A percentile compares a stretch with the other conserved stretches of the same genome.
These are phyloP conservation scores for Pyricularia sp. DNA, from an alignment of 2,329 filamentous ascomycete genomes.

Conservation along the genomic window DNA sequence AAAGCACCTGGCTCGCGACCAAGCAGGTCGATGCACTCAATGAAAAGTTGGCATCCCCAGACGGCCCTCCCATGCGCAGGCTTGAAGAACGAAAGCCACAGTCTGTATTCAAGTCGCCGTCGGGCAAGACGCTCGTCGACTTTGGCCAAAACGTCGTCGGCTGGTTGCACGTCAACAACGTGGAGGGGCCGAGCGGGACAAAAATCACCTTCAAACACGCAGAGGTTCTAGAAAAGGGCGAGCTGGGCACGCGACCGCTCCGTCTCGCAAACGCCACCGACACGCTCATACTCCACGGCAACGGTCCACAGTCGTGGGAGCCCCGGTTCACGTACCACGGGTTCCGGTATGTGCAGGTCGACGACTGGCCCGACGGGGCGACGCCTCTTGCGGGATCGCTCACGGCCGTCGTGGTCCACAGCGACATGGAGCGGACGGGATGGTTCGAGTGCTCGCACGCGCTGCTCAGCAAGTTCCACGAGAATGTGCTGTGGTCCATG, in stretches of 20 bases:
- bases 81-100: constrained; percentile 19
- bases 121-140: constrained; percentile 39
- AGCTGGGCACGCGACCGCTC: constrained; percentile 31
- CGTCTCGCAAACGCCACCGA: constrained; percentile 32
- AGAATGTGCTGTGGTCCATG: constrained; percentile 48
- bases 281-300: constrained; percentile 20
- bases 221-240: constrained; percentile 42
- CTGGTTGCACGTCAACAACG: constrained; percentile 27
- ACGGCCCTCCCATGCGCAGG: constrained; percentile 33
- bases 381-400: constrained; percentile 10
- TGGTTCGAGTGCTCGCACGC: constrained; percentile 41
- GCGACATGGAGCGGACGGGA: constrained; percentile 40
- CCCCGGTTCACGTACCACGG: constrained; percentile 43
- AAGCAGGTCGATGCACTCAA: constrained; percentile 20
- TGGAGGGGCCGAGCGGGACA: constrained; percentile 20
- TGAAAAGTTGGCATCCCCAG: constrained; percentile 26
- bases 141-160: constrained; percentile 52
- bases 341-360: constrained; percentile 40
- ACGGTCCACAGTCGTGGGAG: constrained; percentile 22
- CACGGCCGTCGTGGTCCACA: constrained; percentile 31
- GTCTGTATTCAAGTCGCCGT: constrained; percentile 20
- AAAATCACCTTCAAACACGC: constrained; percentile 37
- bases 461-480: constrained; percentile 42
- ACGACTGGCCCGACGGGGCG: constrained; percentile 26
- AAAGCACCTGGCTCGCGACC: constrained; percentile 13